These are phyloP conservation scores for Pichia ethanolica DNA, from an alignment of 805 yeast species.

Conservation along the genomic window DNA sequence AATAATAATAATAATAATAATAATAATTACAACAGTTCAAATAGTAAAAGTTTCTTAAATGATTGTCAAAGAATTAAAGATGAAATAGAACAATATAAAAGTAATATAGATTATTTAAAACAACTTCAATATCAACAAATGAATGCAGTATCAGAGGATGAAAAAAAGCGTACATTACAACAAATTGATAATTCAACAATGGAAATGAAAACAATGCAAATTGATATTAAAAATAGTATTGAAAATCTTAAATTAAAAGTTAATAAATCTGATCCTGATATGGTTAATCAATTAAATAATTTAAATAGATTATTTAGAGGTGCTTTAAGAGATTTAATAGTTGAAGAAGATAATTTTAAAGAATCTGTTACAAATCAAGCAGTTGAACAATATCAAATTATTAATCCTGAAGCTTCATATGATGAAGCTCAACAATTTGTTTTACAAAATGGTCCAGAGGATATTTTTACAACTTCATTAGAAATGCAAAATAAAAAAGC, in stretches of 20 bases:
- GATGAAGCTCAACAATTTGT: slow-evolving; percentile 75
- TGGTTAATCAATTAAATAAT: slow-evolving; percentile 80
- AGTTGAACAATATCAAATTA: slow-evolving; percentile 78
- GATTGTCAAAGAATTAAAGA: slow-evolving; percentile 5
- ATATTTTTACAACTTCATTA: slow-evolving; percentile 84
- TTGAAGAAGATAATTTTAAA: slow-evolving; percentile 72
- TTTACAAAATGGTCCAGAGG: slow-evolving; percentile 73
- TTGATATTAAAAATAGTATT: slow-evolving; percentile 54
- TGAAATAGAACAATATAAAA: slow-evolving; percentile 6
- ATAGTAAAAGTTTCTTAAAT: neutral
- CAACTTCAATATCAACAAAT: slow-evolving; percentile 12
- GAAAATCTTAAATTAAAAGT: slow-evolving; percentile 63
- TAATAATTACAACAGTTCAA: neutral
- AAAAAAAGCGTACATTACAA: slow-evolving; percentile 2
- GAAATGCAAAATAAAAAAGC: slow-evolving; percentile 50
- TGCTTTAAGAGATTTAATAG: slow-evolving; percentile 73
- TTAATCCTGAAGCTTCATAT: slow-evolving; percentile 72
- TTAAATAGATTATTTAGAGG: slow-evolving; percentile 74
- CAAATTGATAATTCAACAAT: slow-evolving; percentile 9
- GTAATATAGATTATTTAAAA: slow-evolving; percentile 5
- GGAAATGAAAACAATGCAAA: slow-evolving; percentile 8
- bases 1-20: neutral
- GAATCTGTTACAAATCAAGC: slow-evolving; percentile 76
- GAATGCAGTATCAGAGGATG: slow-evolving; percentile 8
- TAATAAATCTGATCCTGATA: slow-evolving; percentile 56